Percentiles rank a stretch among this genome's conserved stretches.
Evolutionary conservation across 2,329 filamentous ascomycete species (phyloP).

Genomic region (Ophiostoma ips): DNA sequence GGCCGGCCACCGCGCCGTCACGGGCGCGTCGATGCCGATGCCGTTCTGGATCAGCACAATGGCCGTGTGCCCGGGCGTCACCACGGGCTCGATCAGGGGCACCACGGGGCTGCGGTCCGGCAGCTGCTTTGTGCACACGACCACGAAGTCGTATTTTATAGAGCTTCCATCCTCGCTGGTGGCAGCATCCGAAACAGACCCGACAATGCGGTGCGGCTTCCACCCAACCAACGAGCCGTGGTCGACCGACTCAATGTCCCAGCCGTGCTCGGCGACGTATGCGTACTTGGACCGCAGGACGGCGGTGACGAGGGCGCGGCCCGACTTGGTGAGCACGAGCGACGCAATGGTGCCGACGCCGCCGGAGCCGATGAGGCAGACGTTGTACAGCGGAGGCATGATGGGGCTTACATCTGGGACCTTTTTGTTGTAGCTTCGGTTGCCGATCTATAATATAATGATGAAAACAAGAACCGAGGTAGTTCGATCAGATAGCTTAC

Average conservation of each 20-base stretch:
- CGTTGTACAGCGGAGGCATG: conserved; percentile 1
- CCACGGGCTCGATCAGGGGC: conserved; percentile 39
- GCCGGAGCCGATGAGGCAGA: conserved; percentile 11
- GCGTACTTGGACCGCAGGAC: conserved; percentile 11
- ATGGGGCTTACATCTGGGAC: too few relatives aligned
- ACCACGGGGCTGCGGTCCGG: conserved; percentile 52
- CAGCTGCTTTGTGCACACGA: conserved; percentile 58
- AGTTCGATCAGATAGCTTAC: too few relatives aligned
- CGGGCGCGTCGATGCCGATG: conserved; percentile 53
- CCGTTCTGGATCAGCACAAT: conserved; percentile 60
- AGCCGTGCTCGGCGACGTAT: conserved; percentile 10
- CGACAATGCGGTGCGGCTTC: conserved; percentile 10
- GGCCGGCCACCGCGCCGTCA: conserved; percentile 8
- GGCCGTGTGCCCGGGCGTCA: conserved; percentile 38
- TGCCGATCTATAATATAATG: too few relatives aligned
- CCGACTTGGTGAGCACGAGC: conserved; percentile 11
- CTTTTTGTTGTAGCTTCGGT: background rate
- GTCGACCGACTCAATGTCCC: conserved; percentile 12
- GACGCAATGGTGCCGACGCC: conserved; percentile 13
- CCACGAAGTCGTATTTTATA: conserved; percentile 41
- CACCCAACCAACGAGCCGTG: conserved; percentile 9
- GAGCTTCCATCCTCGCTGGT: background rate
- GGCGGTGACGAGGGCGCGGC: conserved; percentile 9
- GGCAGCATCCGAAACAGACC: conserved; percentile 24
- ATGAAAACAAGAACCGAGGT: too few relatives aligned